These are phyloP conservation scores for Cornus kousa DNA, from an alignment of 148 eudicot genomes.

Conservation along the genomic window DNA sequence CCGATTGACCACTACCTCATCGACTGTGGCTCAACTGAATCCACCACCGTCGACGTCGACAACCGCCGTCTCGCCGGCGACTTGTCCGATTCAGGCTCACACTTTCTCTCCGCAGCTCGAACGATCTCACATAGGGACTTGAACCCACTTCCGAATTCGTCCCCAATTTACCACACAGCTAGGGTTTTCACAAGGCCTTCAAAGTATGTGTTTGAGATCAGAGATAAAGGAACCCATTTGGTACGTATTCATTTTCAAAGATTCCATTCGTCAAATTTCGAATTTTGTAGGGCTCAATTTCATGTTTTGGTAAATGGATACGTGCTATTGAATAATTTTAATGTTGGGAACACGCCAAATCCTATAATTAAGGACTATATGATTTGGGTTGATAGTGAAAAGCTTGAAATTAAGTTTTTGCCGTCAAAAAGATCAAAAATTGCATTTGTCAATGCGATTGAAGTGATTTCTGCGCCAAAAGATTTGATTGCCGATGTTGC, in stretches of 20 bases:
- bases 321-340: conserved; percentile 54
- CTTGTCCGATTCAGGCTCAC: conserved; percentile 27
- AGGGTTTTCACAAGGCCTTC: conserved; percentile 53
- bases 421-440: conserved; percentile 47
- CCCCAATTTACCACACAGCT: conserved; percentile 52
- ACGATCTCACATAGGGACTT: conserved; percentile 26
- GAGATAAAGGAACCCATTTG: conserved; percentile 56
- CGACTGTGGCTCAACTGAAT: conserved; percentile 52
- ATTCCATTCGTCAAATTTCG: conserved; percentile 22
- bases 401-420: conserved; percentile 52
- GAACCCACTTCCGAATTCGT: conserved; percentile 21
- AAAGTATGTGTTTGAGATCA: conserved; percentile 47
- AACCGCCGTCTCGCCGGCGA: conserved; percentile 64
- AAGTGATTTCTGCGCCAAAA: conserved; percentile 82
- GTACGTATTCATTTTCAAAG: conserved; percentile 68
- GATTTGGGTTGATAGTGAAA: conserved; percentile 53
- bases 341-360: conserved; percentile 14
- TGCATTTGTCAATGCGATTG: conserved; percentile 78
- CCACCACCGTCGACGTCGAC: conserved; percentile 37
- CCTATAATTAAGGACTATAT: conserved; percentile 58
- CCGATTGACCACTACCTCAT: conserved; percentile 69
- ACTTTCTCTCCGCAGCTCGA: conserved; percentile 30
- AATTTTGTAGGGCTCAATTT: conserved; percentile 42
- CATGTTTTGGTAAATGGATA: conserved; percentile 67
- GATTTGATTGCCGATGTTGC: conserved; percentile 71